Conservation (phyloP, 768 basidiomycete genomes). For the Podaxis pistillaris region DNA sequence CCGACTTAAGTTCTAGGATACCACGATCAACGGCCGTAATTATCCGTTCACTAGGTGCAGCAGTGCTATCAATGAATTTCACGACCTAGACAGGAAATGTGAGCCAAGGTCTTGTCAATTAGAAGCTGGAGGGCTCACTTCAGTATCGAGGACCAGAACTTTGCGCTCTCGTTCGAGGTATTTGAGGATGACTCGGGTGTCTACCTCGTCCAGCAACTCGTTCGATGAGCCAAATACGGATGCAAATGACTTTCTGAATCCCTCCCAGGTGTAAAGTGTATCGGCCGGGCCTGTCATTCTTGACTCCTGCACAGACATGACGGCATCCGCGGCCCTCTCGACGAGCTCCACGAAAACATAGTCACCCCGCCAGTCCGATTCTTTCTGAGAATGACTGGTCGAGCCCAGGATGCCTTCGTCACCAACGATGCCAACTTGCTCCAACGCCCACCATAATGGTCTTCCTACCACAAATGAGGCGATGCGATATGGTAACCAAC, state of each 20-base stretch:
- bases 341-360: slow-evolving; percentile 68
- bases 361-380: slow-evolving; percentile 63
- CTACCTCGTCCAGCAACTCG: slow-evolving; percentile 49
- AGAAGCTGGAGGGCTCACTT: slow-evolving; percentile 45
- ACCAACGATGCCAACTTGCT: slow-evolving; percentile 70
- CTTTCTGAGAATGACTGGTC: slow-evolving; percentile 27
- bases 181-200: slow-evolving; percentile 69
- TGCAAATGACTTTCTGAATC: slow-evolving; percentile 62
- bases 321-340: slow-evolving; percentile 61
- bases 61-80: slow-evolving; percentile 61
- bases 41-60: slow-evolving; percentile 32
- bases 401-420: slow-evolving; percentile 48
- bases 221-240: slow-evolving; percentile 29
- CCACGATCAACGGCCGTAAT: slow-evolving; percentile 83
- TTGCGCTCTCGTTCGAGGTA: slow-evolving; percentile 77
- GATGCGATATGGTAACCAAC: slow-evolving; percentile 68
- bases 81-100: slow-evolving; percentile 52
- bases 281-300: slow-evolving; percentile 52
- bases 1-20: slow-evolving; percentile 75
- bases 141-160: slow-evolving; percentile 60
- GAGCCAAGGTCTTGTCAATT: too few relatives aligned
- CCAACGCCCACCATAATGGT: slow-evolving; percentile 86
- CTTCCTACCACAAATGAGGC: slow-evolving; percentile 71
- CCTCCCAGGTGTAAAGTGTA: slow-evolving; percentile 55
- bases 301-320: slow-evolving; percentile 43